A percentile compares a stretch with the other conserved stretches of the same genome.
phyloP scores from a whole-genome alignment of 805 yeast species.

The Candida germanica region DNA sequence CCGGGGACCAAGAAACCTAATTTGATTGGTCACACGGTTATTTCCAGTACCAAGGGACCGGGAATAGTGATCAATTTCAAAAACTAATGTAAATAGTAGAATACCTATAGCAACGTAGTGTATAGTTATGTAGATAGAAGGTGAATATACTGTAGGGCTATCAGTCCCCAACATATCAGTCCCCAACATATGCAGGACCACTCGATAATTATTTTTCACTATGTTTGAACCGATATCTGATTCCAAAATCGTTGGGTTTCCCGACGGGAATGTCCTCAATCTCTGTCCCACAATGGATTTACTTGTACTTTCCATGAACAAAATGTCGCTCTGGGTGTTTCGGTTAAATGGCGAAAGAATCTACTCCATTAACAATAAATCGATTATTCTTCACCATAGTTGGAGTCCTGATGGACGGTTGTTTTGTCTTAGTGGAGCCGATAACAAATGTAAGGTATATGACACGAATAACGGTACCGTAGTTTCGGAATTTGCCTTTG shows the following conservation, averaged over 20 bases:
- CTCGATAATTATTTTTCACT: too few relatives aligned
- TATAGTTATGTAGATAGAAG: too few relatives aligned
- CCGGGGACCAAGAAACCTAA: conserved; percentile 67
- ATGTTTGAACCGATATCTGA: conserved; percentile 5
- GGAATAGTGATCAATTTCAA: conserved; percentile 59
- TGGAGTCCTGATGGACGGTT: conserved; percentile 37
- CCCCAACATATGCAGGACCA: too few relatives aligned
- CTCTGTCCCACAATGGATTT: conserved; percentile 57
- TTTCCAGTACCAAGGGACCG: conserved; percentile 77
- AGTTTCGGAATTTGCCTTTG: conserved; percentile 15
- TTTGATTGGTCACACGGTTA: conserved; percentile 62
- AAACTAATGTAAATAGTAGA: too few relatives aligned
- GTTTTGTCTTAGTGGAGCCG: conserved; percentile 45
- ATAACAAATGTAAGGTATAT: conserved; percentile 41
- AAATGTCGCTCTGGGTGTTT: conserved; percentile 47
- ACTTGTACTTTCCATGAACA: conserved; percentile 50
- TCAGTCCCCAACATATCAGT: too few relatives aligned
- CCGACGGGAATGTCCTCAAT: conserved; percentile 37
- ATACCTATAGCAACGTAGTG: too few relatives aligned
- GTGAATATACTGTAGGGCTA: too few relatives aligned
- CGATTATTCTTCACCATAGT: conserved; percentile 27
- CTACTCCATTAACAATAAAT: conserved; percentile 43
- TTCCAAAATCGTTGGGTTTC: conserved; percentile 21
- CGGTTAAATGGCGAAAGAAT: conserved; percentile 53
- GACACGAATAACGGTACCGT: conserved; percentile 44